These are phyloP conservation scores for Fusarium sororula DNA, from an alignment of 2,329 filamentous ascomycete genomes.

Conservation along the genomic window DNA sequence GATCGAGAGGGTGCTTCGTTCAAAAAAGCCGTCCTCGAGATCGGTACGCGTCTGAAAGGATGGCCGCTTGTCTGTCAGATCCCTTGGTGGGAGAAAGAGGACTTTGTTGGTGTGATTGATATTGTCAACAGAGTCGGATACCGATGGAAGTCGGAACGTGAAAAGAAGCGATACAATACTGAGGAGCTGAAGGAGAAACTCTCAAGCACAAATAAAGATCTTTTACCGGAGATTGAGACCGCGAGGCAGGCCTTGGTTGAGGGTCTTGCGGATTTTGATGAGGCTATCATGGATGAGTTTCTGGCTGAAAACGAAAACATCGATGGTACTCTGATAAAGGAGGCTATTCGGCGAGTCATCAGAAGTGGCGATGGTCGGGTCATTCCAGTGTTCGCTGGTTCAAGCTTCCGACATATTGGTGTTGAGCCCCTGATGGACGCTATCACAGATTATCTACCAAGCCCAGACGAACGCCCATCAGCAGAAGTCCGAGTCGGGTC, in stretches of 20 bases:
- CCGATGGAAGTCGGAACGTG: constrained; percentile 67
- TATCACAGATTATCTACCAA: constrained; percentile 86
- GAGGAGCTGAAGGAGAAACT: constrained; percentile 53
- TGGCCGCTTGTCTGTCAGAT: constrained; percentile 95
- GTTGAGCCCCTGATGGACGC: constrained; percentile 92
- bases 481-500: constrained; percentile 77
- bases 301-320: constrained; percentile 82
- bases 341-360: constrained; percentile 78
- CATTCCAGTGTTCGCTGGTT: constrained; percentile 88
- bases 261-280: constrained; percentile 87
- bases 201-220: constrained; percentile 56
- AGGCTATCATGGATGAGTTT: constrained; percentile 84
- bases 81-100: constrained; percentile 88
- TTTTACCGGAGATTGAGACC: constrained; percentile 73
- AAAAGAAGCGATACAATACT: constrained; percentile 49
- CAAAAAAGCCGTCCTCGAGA: constrained; percentile 83
- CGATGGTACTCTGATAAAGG: constrained; percentile 70
- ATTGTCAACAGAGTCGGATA: constrained; percentile 79
- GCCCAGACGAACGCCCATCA: constrained; percentile 81
- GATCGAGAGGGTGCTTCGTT: constrained; percentile 82
- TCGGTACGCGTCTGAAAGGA: constrained; percentile 79
- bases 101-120: constrained; percentile 86
- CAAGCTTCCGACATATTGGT: constrained; percentile 92
- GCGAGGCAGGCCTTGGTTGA: constrained; percentile 85
- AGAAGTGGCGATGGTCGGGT: constrained; percentile 74